Base-by-base conservation (phyloP, 305 asterid genomes). In the Coffea humblotiana region DNA sequence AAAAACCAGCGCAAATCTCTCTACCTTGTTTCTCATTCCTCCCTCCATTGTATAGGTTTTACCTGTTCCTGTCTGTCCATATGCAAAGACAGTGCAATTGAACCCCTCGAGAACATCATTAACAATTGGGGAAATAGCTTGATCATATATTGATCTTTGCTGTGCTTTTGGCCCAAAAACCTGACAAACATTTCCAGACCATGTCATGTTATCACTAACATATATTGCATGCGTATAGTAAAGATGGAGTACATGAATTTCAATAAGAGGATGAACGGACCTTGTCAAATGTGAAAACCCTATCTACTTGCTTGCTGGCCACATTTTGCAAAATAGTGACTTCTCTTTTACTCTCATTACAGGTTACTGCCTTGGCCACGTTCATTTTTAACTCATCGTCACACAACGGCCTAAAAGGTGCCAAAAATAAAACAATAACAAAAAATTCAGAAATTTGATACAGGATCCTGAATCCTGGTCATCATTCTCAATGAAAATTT, bases 101-200 rank as follows among this genome's bases (percentile, higher is more conserved):
- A 88, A 93, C 61, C 97, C 97, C 65, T 90, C 97, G 65, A 93
- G 87, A 61, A 92, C 97, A 82, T 93, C 96, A 79, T 85, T 84
- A 75, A 93, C 98, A 77, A 93, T 89, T 40, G 98, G 96, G 23
- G 91, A 86, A 87, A 93, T 90, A 40, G 96, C 89, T 86, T 93
- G 96, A 86, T 92, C 98, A 73, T 92, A 93, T 70, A 93, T 90
- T 69, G 96, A 84, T 79, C 97, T 80, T 75, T 93, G 98, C 81
- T 92, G 97, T 78, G 96, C 90, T 88, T 92, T 92, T 45, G 97
- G 97, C 77, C 98, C 97, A 76, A 92, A 93, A 80, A 93, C 94
- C 94, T 92, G 76, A 47, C 54, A 77, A 72, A 71, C 6, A 71
- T 72, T 82, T 43, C 45, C 76, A 79, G 72, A 70, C 47, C 14